Evolutionary conservation across 2,329 filamentous ascomycete species (phyloP).

Genomic region (Fusarium sp.): DNA sequence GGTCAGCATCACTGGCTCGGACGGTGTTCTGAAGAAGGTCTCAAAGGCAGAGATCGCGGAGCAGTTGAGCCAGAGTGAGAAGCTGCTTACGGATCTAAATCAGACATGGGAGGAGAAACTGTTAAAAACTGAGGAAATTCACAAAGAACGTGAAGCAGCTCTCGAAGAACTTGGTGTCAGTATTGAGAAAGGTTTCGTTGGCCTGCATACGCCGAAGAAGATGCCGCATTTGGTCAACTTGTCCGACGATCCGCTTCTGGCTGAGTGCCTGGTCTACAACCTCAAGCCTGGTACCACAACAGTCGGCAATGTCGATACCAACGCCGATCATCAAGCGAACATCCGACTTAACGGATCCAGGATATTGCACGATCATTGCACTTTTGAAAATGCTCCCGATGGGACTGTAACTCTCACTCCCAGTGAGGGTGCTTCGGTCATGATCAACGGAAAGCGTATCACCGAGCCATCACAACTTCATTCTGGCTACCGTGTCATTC

Average conservation of each 20-base stretch:
- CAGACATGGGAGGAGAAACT: constrained; percentile 99
- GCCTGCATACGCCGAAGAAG: constrained; percentile 95
- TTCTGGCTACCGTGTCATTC: constrained; percentile 92
- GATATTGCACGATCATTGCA: constrained; percentile 92
- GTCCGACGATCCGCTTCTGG: constrained; percentile 91
- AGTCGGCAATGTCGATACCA: constrained; percentile 92
- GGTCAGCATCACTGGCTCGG: constrained; percentile 87
- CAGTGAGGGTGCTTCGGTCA: constrained; percentile 90
- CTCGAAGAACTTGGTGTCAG: constrained; percentile 97
- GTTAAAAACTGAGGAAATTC: constrained; percentile 93
- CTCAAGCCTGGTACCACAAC: constrained; percentile 94
- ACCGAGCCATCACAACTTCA: constrained; percentile 85
- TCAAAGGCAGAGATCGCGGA: constrained; percentile 98
- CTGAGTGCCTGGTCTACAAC: constrained; percentile 97
- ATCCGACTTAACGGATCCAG: constrained; percentile 94
- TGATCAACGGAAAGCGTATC: constrained; percentile 95
- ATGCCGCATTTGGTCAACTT: constrained; percentile 99
- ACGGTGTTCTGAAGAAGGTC: constrained; percentile 91
- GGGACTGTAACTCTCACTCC: constrained; percentile 93
- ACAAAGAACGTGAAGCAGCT: constrained; percentile 95
- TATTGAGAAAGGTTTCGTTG: constrained; percentile 98
- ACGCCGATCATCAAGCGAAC: constrained; percentile 78
- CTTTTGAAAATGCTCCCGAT: constrained; percentile 87
- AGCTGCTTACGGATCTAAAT: constrained; percentile 93
- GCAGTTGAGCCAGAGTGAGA: constrained; percentile 95